These are phyloP conservation scores for Cucurbita argyrosperma DNA, from an alignment of 306 rosid species.

Conservation along the genomic window DNA sequence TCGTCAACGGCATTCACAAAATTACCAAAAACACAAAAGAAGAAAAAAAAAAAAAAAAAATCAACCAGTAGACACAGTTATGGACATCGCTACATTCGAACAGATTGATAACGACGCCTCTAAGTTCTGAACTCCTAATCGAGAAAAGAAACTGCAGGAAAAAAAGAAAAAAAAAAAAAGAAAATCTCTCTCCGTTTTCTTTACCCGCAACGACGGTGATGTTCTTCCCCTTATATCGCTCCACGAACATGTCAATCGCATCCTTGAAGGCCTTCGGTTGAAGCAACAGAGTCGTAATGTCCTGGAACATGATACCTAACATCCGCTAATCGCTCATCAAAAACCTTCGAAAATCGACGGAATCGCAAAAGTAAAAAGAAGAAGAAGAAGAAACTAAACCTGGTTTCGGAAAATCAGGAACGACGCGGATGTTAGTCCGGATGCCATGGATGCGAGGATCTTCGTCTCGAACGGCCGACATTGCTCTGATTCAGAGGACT, in stretches of 20 bases:
- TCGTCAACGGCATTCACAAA: too few species aligned
- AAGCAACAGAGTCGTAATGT: slow-evolving; percentile 77
- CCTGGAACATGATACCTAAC: slow-evolving; percentile 89
- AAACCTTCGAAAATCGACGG: not conserved
- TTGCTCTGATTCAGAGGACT: slow-evolving; percentile 17
- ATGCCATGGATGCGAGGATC: slow-evolving; percentile 87
- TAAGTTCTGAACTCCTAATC: not conserved
- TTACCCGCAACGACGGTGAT: slow-evolving; percentile 98
- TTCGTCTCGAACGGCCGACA: slow-evolving; percentile 53
- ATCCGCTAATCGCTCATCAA: not conserved
- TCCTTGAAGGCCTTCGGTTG: slow-evolving; percentile 87
- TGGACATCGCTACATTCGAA: not conserved
- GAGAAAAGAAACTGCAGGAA: not conserved
- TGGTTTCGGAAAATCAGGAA: slow-evolving; percentile 85
- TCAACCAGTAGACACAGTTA: too few species aligned
- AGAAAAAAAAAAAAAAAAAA: too few species aligned
- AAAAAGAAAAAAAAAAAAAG: not conserved
- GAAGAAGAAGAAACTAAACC: slow-evolving; percentile 18
- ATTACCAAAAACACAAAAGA: too few species aligned
- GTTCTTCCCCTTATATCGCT: slow-evolving; percentile 77
- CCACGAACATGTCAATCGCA: slow-evolving; percentile 78
- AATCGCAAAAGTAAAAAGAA: not conserved
- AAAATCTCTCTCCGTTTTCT: not conserved
- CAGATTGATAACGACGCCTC: slow-evolving; percentile 9
- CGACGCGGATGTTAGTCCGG: slow-evolving; percentile 87